Evolutionary conservation across 2,329 filamentous ascomycete species (phyloP).

Genomic region (Pestalotiopsis fici): DNA sequence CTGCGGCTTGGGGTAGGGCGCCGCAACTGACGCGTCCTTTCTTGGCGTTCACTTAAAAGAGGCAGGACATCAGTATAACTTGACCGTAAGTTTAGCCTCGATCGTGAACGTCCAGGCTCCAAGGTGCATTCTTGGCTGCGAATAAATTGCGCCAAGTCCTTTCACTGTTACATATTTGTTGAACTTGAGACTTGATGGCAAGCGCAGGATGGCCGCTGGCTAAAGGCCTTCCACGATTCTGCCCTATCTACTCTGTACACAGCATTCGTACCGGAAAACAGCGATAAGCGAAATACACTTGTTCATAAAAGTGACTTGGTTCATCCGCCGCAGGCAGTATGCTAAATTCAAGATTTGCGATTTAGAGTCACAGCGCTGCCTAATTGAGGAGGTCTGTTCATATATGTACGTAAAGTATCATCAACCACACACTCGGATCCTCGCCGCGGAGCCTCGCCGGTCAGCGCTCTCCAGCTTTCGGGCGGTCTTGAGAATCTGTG

Average conservation of each 20-base stretch:
- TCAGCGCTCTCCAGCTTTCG: neutral
- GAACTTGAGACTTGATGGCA: neutral
- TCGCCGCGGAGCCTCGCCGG: neutral
- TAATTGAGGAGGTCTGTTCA: neutral
- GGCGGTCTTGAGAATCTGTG: neutral
- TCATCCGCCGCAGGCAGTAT: neutral
- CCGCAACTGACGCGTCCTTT: conserved; percentile 1
- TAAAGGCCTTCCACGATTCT: neutral
- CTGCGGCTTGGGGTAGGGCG: neutral
- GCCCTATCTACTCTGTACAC: neutral
- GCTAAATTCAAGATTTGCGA: neutral
- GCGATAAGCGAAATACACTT: neutral
- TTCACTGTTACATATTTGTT: neutral
- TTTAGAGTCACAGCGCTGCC: neutral
- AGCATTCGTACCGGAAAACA: neutral
- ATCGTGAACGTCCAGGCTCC: neutral
- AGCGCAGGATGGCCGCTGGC: neutral
- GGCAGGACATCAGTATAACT: conserved; percentile 1
- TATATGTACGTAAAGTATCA: neutral
- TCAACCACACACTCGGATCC: neutral
- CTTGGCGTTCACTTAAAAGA: conserved; percentile 5
- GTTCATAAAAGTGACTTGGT: neutral
- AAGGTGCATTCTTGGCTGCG: neutral
- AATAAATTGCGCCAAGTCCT: neutral
- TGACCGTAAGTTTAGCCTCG: neutral